Percentiles rank a stretch among this genome's conserved stretches.
Evolutionary conservation across 345 rosid genomes (phyloP).

Genomic region (Stellera chamaejasme): DNA sequence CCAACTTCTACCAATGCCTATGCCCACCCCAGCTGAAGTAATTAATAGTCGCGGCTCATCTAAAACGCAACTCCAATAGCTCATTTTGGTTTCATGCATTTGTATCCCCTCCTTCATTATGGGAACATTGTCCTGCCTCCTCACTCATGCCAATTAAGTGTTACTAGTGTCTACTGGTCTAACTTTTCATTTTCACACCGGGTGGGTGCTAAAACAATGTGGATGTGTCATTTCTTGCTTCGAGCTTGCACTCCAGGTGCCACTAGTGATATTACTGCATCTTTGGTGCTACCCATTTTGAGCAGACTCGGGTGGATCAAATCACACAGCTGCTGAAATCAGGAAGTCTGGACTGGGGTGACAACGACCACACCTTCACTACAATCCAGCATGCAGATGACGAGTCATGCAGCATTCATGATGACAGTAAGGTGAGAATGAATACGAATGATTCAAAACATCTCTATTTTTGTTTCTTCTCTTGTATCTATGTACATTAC

Average conservation of each 20-base stretch:
- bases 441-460: neutral
- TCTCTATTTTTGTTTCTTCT: neutral
- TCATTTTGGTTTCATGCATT: conserved; percentile 22
- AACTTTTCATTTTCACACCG: conserved; percentile 28
- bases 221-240: conserved; percentile 43
- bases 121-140: conserved; percentile 33
- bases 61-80: neutral
- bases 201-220: conserved; percentile 36
- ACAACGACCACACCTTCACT: conserved; percentile 18
- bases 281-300: conserved; percentile 51
- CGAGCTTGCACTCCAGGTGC: conserved; percentile 64
- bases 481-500: neutral
- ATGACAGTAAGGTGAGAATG: conserved; percentile 33
- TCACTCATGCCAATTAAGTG: conserved; percentile 28
- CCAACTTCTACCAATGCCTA: neutral
- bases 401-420: conserved; percentile 19
- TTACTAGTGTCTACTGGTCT: too few species aligned
- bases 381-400: conserved; percentile 24
- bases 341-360: conserved; percentile 38
- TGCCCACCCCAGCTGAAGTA: neutral
- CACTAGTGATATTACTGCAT: conserved; percentile 56
- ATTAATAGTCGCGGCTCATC: neutral
- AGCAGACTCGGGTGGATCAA: conserved; percentile 93
- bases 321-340: conserved; percentile 50
- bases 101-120: conserved; percentile 23